Base-by-base conservation (phyloP, 2,329 filamentous ascomycete genomes). In the Hymenoscyphus scutula region DNA sequence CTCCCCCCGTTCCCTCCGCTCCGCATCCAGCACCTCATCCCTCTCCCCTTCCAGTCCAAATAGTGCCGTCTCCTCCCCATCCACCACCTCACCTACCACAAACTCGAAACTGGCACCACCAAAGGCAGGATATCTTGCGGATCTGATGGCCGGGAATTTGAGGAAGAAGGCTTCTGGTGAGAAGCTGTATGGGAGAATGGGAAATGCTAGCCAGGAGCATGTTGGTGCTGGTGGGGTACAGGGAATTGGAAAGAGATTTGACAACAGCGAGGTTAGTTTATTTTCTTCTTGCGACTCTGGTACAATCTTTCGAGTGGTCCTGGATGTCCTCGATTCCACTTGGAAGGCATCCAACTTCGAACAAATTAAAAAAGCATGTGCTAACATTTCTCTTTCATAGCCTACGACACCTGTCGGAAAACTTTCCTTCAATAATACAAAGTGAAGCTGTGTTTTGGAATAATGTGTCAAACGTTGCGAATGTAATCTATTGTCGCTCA, bases 141-240 rank as follows among this genome's bases (percentile, higher is more conserved):
- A 59, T 23, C 27, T 64, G 19, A 10, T 66, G 1, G 60, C 62
- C 1, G 63, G 55, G 29, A 67, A 62, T 30, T 70, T 68, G 5
- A 58, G 59, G 0, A 66, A 56, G 10, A 64, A 69, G 6, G 54
- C 60, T 55, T 69, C 69, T 5, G 69, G 71, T 19, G 70, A 71
- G 54, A 57, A 58, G 5, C 65, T 67, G 17, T 72, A 70, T 23
- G 64, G 58, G 32, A 59, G 67, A 54, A 70, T 67, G 0, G 69
- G 69, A 27, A 48, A 23, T 48, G 71, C 65, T 8, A 61, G 62
- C 10, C 62, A 64, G 27, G 30, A 69, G 25, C 65, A 68, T n/a
- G 67, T 66, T 13, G 67, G 67, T 4, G 70, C 70, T 5, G 11
- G 41, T 8, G 19, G 41, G n/a, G 41, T 48, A 23, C 41, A 48